Evolutionary conservation across 1,139 yeast species (phyloP).

Genomic region (Nakaseomyces glabratus): DNA sequence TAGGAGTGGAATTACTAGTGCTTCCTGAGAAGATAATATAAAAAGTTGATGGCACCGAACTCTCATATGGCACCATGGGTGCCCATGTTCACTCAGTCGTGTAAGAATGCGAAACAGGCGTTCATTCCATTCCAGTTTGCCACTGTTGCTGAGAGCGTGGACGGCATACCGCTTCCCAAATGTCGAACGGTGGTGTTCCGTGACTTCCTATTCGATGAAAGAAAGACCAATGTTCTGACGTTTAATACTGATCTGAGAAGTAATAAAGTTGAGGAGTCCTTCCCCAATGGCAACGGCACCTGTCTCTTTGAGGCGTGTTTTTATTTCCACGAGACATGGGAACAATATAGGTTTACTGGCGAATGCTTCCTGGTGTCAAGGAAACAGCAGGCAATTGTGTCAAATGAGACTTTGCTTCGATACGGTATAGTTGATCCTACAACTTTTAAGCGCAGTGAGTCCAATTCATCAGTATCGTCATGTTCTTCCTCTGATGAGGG

Average conservation of each 20-base stretch:
- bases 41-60: neutral
- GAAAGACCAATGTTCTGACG: conserved; percentile 55
- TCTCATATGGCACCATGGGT: conserved; percentile 64
- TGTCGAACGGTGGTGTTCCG: conserved; percentile 63
- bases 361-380: conserved; percentile 34
- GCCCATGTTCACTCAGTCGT: conserved; percentile 46
- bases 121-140: conserved; percentile 60
- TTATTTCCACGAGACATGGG: conserved; percentile 51
- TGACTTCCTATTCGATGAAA: conserved; percentile 67
- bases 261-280: conserved; percentile 46
- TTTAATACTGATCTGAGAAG: conserved; percentile 69
- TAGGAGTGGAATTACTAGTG: too few species aligned
- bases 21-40: neutral
- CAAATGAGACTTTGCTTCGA: conserved; percentile 12
- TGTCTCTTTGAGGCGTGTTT: conserved; percentile 60
- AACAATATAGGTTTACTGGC: conserved; percentile 69
- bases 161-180: conserved; percentile 41
- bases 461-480: neutral
- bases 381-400: conserved; percentile 11
- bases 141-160: conserved; percentile 42
- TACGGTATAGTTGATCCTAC: conserved; percentile 29
- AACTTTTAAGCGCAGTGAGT: conserved; percentile 7
- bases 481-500: conserved; percentile 7
- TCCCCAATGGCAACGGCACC: conserved; percentile 35
- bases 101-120: conserved; percentile 38